Base-by-base conservation (phyloP, 192 early-diverging fungal species). In the Gonapodya prolifera region DNA sequence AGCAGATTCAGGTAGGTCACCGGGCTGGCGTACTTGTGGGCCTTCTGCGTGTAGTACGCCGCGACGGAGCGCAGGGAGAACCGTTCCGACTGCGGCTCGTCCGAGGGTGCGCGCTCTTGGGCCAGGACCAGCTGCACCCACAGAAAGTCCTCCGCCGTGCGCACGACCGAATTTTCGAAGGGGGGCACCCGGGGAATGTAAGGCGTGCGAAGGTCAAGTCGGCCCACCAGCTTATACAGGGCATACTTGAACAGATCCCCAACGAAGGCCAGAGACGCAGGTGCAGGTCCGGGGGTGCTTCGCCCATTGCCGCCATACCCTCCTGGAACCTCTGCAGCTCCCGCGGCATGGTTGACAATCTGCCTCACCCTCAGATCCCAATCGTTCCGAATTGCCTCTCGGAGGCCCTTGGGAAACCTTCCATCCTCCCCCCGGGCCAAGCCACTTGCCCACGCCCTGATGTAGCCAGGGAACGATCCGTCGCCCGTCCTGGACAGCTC, bases 171-270 rank as follows among this genome's bases (percentile, higher is more conserved):
- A 23, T 23, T 23, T 16, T 88, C 89, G 35, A 83, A 81, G 18
- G 76, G 76, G 45, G 45, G 8, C 8, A 61, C 45, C 30, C 80
- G 36, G 0, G 87, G 80, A 8, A 93, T 82, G 70, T 85, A 87
- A 73, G 89, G 90, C 34, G 83, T 85, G 71, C 30, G 78, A 78
- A 96, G 80, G 34, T 95, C 96, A 78, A 94, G 94, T 29, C 96
- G 88, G 0, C 97, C 97, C 34, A 99, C 78, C 29, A 96, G 90
- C 79, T 95, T 95, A 83, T 92, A 94, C 28, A 99, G 79, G 17
- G 93, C 91, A 0, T 91, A 81, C 83, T 98, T 98, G 87, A 94
- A 99, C n/a, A 93, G 92, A 78, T 99, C 97, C 1, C 87, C 87
- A 17, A 76, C 80, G 33, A 77, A 33, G 16, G 32, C 23, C 0